Evolutionary conservation across 306 rosid genomes (phyloP), one percentile per base, ranked within the genome.

Genomic region (Acacia crassicarpa): DNA sequence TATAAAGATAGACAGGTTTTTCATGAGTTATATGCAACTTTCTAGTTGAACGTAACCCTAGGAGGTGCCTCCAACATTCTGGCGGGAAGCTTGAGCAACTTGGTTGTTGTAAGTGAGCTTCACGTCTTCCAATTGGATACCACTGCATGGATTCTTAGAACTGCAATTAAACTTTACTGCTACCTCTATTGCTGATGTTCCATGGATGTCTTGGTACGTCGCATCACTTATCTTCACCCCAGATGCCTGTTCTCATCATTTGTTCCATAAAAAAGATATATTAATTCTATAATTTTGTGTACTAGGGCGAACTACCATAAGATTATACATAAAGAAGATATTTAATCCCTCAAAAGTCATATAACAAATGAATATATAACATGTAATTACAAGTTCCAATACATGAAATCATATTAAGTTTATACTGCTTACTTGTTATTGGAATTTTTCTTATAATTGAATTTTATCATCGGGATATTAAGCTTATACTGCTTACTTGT

Each of bases 141-240:
- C 82, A 1, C 46, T 84, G 82, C 95, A 89, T 46, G 92, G 95
- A 27, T 83, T 49, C 81, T 41, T 67, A 0, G 89, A 85, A 78
- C 95, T 89, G 33, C 95, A 91, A 25, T 89, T 90, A n/a, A 91
- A 84, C 71, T 77, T 89, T 49, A 91, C 78, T 0, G 90, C 92
- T 8, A 91, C 85, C 2, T 75, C 68, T 4, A 91, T 87, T 3
- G 91, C 87, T 0, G 92, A 91, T 70, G 91, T 83, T 81, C 92
- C 92, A 20, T 76, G 78, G 33, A 89, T 89, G 73, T 77, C 83
- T 30, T 77, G 40, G 84, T 89, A 91, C 4, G 87, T 77, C 0
- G 89, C 87, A 80, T 85, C 89, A 20, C 88, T 89, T 16, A 91
- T 68, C 77, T 82, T 88, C 16, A 91, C 82, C 13, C 95, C 95